Evolutionary conservation across 2,329 filamentous ascomycete species (phyloP).

Genomic region (Fusarium sacchari): DNA sequence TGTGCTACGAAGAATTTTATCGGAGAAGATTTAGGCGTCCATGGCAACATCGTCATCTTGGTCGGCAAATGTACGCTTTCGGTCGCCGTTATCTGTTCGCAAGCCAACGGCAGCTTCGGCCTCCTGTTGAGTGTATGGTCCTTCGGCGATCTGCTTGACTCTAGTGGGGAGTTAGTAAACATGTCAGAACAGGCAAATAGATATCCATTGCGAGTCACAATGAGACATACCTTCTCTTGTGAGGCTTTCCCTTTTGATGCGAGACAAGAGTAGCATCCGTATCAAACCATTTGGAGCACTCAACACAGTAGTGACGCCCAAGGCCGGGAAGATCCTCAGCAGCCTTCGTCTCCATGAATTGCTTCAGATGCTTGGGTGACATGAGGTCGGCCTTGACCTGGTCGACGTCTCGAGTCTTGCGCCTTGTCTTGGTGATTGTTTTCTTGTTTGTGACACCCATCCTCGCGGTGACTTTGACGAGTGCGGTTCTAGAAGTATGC

Average conservation of each 20-base stretch:
- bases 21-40: slow-evolving; percentile 41
- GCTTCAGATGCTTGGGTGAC: slow-evolving; percentile 80
- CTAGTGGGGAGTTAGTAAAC: slow-evolving; percentile 57
- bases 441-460: slow-evolving; percentile 77
- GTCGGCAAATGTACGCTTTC: slow-evolving; percentile 21
- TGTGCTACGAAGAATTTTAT: slow-evolving; percentile 5
- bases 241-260: slow-evolving; percentile 88
- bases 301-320: slow-evolving; percentile 86
- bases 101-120: slow-evolving; percentile 84
- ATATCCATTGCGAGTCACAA: slow-evolving; percentile 6
- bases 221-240: slow-evolving; percentile 78
- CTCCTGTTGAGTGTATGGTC: slow-evolving; percentile 86
- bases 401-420: slow-evolving; percentile 86
- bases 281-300: slow-evolving; percentile 98
- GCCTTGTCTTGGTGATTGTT: slow-evolving; percentile 78
- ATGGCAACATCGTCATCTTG: slow-evolving; percentile 48
- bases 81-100: slow-evolving; percentile 69
- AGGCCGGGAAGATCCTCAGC: slow-evolving; percentile 88
- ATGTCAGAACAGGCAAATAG: not conserved
- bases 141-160: slow-evolving; percentile 82
- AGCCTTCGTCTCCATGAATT: slow-evolving; percentile 82
- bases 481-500: not conserved
- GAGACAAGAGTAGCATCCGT: slow-evolving; percentile 77
- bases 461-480: not conserved
- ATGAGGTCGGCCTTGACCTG: slow-evolving; percentile 87